A percentile compares a stretch with the other conserved stretches of the same genome.
Conservation (phyloP, 2,329 filamentous ascomycete genomes). For the Fusarium sulawesiense region DNA sequence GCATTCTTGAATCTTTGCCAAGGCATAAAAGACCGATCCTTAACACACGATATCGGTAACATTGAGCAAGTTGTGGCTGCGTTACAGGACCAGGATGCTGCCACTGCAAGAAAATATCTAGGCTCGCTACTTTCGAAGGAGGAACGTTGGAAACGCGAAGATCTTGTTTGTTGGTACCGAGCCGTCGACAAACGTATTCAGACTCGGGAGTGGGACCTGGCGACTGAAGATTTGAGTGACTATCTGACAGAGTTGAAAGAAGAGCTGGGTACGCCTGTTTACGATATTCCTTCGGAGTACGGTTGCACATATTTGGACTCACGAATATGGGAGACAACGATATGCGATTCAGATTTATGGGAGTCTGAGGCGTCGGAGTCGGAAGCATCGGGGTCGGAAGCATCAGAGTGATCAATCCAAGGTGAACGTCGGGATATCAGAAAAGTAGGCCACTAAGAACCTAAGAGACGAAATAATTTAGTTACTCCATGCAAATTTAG, state of each 20-base stretch:
- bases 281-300: not conserved
- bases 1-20: slow-evolving; percentile 23
- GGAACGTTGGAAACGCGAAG: not conserved
- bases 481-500: too few relatives aligned
- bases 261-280: slow-evolving; percentile 8
- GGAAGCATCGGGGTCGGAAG: too few relatives aligned
- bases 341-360: accelerated
- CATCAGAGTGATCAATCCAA: not conserved
- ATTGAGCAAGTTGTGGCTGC: not conserved
- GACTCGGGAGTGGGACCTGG: not conserved
- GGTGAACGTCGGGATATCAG: not conserved
- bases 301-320: not conserved
- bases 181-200: slow-evolving; percentile 23
- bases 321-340: not conserved
- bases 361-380: not conserved
- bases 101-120: not conserved
- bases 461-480: accelerated
- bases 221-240: slow-evolving; percentile 8
- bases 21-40: slow-evolving; percentile 13
- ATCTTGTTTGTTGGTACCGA: slow-evolving; percentile 13
- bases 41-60: slow-evolving; percentile 1
- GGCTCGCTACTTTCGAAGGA: slow-evolving; percentile 1
- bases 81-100: not conserved
- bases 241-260: slow-evolving; percentile 12
- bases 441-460: accelerated